phyloP scores from a whole-genome alignment of 164 flowering plant species.

The Umbellularia californica region DNA sequence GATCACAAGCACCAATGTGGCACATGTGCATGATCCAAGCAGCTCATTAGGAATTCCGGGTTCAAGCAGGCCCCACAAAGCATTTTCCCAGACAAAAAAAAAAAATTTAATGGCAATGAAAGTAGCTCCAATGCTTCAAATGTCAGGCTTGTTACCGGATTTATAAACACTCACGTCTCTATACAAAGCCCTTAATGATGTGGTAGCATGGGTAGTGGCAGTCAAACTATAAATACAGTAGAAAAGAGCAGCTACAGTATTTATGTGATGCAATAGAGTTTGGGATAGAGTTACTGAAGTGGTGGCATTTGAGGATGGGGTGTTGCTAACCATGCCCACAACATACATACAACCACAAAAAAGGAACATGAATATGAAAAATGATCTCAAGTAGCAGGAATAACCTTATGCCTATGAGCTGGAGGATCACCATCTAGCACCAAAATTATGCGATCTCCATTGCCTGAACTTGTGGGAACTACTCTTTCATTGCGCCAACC shows the following conservation, averaged over 20 bases:
- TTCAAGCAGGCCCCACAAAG: background rate
- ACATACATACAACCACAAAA: background rate
- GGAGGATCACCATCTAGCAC: slow-evolving; percentile 60
- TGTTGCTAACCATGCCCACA: background rate
- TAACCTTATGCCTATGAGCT: slow-evolving; percentile 68
- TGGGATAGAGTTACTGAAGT: background rate
- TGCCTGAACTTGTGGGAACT: slow-evolving; percentile 21
- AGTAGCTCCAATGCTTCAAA: background rate
- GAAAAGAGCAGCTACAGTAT: background rate
- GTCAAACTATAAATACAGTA: background rate
- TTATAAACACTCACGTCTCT: background rate
- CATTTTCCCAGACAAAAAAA: background rate
- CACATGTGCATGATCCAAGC: background rate
- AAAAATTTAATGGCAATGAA: background rate
- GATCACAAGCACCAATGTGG: background rate
- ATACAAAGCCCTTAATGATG: background rate
- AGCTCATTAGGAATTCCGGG: background rate
- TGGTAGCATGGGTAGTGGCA: background rate
- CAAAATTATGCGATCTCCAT: slow-evolving; percentile 51
- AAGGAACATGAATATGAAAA: background rate
- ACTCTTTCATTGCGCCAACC: slow-evolving; percentile 77
- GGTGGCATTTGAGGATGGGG: background rate
- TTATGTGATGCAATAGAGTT: background rate
- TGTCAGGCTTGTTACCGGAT: background rate
- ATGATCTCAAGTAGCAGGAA: background rate